A percentile compares a stretch with the other conserved stretches of the same genome.
phyloP scores from a whole-genome alignment of 768 basidiomycete genomes.

The Butyriboletus loyo region DNA sequence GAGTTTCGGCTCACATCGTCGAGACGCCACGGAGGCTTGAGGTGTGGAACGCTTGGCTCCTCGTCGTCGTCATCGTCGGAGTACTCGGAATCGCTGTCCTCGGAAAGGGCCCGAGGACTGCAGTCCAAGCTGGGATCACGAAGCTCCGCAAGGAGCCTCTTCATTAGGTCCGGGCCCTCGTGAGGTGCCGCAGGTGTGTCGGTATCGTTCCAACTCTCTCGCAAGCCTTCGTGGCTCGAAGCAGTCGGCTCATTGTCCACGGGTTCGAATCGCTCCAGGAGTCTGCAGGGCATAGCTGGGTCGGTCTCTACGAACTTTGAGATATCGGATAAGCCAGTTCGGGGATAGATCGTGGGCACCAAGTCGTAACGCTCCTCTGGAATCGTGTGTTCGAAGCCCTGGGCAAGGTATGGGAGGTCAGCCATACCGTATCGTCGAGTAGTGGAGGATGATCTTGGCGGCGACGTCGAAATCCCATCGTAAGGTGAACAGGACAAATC shows the following conservation, averaged over 20 bases:
- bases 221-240: not conserved
- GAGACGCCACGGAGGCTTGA: no score
- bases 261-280: not conserved
- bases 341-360: not conserved
- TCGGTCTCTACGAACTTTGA: not conserved
- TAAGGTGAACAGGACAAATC: not conserved
- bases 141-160: slow-evolving; percentile 12
- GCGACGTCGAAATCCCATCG: not conserved
- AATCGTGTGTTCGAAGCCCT: not conserved
- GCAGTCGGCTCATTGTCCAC: not conserved
- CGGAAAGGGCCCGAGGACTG: not conserved
- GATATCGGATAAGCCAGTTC: not conserved
- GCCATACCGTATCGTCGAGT: slow-evolving; percentile 12
- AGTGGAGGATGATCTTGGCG: not conserved
- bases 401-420: not conserved
- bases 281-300: not conserved
- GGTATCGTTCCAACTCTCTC: not conserved
- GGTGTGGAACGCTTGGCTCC: not conserved
- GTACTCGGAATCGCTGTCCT: slow-evolving; percentile 7
- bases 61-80: not conserved
- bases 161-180: slow-evolving; percentile 10
- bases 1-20: not conserved
- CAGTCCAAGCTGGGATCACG: slow-evolving; percentile 11
- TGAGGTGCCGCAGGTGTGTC: not conserved
- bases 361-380: not conserved